Evolutionary conservation across 139 green algal species (phyloP).

Genomic region (Pseudopediastrum boryanum): DNA sequence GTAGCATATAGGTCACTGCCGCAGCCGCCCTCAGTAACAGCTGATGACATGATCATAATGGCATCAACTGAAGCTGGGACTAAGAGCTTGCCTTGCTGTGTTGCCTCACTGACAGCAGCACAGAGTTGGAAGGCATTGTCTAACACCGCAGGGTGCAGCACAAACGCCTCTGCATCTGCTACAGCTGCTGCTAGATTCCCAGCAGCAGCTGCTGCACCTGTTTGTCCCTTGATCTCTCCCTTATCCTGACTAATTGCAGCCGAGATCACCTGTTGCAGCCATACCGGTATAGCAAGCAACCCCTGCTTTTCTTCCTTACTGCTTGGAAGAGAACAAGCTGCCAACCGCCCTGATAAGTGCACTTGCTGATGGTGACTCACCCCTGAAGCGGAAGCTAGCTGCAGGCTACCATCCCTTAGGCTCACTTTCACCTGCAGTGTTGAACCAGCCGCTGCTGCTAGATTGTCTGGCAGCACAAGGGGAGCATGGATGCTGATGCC

Average conservation of each 20-base stretch:
- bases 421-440: background rate
- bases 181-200: background rate
- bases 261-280: slow-evolving; percentile 10
- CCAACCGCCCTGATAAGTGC: slow-evolving; percentile 44
- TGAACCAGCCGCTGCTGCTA: background rate
- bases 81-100: background rate
- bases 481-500: slow-evolving; percentile 23
- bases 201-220: background rate
- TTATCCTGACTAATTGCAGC: background rate
- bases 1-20: background rate
- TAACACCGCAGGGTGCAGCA: slow-evolving; percentile 58
- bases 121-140: slow-evolving; percentile 72
- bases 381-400: slow-evolving; percentile 46
- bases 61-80: slow-evolving; percentile 25
- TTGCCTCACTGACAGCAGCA: slow-evolving; percentile 41
- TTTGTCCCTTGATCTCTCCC: background rate
- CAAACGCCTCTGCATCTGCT: background rate
- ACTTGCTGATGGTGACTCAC: slow-evolving; percentile 69
- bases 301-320: no score
- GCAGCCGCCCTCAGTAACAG: background rate
- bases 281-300: no score
- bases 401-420: slow-evolving; percentile 46
- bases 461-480: slow-evolving; percentile 11
- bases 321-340: slow-evolving; percentile 31
- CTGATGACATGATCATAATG: background rate